A percentile compares a stretch with the other conserved stretches of the same genome.
phyloP scores from a whole-genome alignment of 805 yeast genomes.

The Grigorovia humatica region DNA sequence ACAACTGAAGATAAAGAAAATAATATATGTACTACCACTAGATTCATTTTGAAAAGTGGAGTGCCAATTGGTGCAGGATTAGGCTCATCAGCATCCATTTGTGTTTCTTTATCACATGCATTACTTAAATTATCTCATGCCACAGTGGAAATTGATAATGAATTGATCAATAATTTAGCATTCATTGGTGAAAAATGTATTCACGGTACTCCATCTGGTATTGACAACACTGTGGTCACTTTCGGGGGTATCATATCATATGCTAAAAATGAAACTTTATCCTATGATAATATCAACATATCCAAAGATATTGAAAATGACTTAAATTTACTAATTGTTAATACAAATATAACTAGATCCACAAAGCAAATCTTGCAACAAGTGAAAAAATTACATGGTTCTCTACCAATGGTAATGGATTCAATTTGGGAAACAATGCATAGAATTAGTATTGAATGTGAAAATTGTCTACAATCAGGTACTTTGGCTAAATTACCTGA shows the following conservation, averaged over 20 bases:
- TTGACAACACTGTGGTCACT: constrained; percentile 92
- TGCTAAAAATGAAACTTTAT: constrained; percentile 37
- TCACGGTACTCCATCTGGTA: constrained; percentile 95
- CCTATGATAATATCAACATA: constrained; percentile 1
- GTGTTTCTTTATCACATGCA: constrained; percentile 76
- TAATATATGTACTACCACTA: neutral
- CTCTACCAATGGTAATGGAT: constrained; percentile 44
- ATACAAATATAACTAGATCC: constrained; percentile 78
- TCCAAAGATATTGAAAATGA: neutral
- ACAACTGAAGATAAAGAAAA: neutral
- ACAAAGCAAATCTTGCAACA: constrained; percentile 75
- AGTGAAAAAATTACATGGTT: constrained; percentile 46
- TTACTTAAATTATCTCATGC: constrained; percentile 36
- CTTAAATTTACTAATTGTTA: constrained; percentile 62
- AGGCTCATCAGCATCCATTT: constrained; percentile 86
- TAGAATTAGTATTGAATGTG: constrained; percentile 38
- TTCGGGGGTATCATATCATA: constrained; percentile 93
- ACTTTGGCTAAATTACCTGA: constrained; percentile 24
- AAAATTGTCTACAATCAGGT: constrained; percentile 28
- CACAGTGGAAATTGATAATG: constrained; percentile 29
- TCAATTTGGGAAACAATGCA: constrained; percentile 71
- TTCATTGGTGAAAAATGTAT: constrained; percentile 90
- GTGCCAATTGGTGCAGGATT: constrained; percentile 95
- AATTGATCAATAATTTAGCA: constrained; percentile 77
- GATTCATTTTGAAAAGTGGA: constrained; percentile 55